Conservation (phyloP, 2,329 filamentous ascomycete species). For the Fusarium pininemorale region DNA sequence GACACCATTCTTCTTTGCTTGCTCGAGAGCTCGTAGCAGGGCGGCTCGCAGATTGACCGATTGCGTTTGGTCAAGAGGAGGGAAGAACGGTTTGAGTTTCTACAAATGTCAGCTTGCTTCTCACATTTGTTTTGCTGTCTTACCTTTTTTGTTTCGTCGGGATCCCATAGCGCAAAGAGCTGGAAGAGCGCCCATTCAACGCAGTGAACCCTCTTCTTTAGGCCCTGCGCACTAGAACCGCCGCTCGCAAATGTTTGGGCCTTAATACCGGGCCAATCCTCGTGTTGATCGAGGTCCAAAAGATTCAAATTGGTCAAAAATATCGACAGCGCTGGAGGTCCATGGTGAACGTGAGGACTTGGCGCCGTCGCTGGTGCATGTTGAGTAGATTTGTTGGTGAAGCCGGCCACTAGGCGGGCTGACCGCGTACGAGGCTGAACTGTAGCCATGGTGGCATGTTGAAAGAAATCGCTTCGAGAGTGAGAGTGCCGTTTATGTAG, state of each 20-base stretch:
- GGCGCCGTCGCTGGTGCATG: neutral
- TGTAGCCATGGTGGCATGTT: slow-evolving; percentile 40
- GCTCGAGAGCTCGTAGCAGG: slow-evolving; percentile 81
- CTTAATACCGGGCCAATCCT: slow-evolving; percentile 84
- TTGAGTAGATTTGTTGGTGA: slow-evolving; percentile 34
- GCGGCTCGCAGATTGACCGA: slow-evolving; percentile 89
- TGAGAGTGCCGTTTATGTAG: slow-evolving; percentile 9
- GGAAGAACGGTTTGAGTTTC: slow-evolving; percentile 92
- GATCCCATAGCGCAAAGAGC: slow-evolving; percentile 86
- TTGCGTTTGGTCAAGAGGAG: slow-evolving; percentile 87
- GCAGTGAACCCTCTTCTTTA: slow-evolving; percentile 82
- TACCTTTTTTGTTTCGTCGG: slow-evolving; percentile 77
- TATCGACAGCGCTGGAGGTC: slow-evolving; percentile 44
- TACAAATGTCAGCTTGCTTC: slow-evolving; percentile 47
- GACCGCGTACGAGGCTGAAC: slow-evolving; percentile 41
- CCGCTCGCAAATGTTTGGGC: slow-evolving; percentile 71
- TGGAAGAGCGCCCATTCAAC: slow-evolving; percentile 94
- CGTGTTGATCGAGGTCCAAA: slow-evolving; percentile 77
- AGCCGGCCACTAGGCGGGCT: slow-evolving; percentile 40
- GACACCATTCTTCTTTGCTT: slow-evolving; percentile 86
- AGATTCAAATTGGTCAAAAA: slow-evolving; percentile 88
- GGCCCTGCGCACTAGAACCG: slow-evolving; percentile 72
- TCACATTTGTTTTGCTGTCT: slow-evolving; percentile 9
- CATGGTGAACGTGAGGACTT: slow-evolving; percentile 18
- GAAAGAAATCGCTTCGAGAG: neutral